These are phyloP conservation scores for Rhodotorula sp. DNA, from an alignment of 1,284 basidiomycete species.

Conservation along the genomic window DNA sequence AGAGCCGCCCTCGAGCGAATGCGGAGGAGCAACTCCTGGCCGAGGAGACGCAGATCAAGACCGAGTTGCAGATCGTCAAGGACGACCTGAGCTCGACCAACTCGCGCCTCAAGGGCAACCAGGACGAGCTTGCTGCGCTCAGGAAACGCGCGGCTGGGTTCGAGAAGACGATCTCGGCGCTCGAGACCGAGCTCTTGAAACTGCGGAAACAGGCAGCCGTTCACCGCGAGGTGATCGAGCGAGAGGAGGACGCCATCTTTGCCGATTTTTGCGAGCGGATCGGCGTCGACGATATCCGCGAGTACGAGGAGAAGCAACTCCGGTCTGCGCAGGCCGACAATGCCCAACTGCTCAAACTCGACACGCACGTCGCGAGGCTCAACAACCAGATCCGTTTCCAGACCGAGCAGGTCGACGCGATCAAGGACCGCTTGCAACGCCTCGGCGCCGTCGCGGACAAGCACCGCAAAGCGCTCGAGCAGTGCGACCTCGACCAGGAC, in stretches of 20 bases:
- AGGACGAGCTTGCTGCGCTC: constrained; percentile 68
- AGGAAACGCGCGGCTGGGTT: constrained; percentile 67
- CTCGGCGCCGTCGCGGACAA: constrained; percentile 33
- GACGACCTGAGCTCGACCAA: constrained; percentile 75
- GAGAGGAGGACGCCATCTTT: constrained; percentile 80
- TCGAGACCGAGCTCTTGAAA: constrained; percentile 52
- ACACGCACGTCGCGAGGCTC: constrained; percentile 82
- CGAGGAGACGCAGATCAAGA: constrained; percentile 76
- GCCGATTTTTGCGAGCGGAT: constrained; percentile 76
- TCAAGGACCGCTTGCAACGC: constrained; percentile 62
- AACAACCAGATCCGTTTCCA: constrained; percentile 84
- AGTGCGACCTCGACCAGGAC: constrained; percentile 12
- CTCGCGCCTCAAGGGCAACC: constrained; percentile 65
- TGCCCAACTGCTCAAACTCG: constrained; percentile 76
- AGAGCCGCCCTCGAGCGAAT: constrained; percentile 74
- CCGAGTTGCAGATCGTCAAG: constrained; percentile 64
- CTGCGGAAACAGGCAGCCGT: constrained; percentile 61
- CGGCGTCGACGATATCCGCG: constrained; percentile 77
- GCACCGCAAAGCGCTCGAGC: constrained; percentile 11
- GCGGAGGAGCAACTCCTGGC: constrained; percentile 75
- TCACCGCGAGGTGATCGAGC: constrained; percentile 64
- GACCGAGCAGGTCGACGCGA: constrained; percentile 64
- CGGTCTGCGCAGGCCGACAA: constrained; percentile 82
- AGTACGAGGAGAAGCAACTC: constrained; percentile 91
- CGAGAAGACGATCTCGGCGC: constrained; percentile 66